Conservation (phyloP, 2,329 filamentous ascomycete species). For the Colletotrichum viniferum region DNA sequence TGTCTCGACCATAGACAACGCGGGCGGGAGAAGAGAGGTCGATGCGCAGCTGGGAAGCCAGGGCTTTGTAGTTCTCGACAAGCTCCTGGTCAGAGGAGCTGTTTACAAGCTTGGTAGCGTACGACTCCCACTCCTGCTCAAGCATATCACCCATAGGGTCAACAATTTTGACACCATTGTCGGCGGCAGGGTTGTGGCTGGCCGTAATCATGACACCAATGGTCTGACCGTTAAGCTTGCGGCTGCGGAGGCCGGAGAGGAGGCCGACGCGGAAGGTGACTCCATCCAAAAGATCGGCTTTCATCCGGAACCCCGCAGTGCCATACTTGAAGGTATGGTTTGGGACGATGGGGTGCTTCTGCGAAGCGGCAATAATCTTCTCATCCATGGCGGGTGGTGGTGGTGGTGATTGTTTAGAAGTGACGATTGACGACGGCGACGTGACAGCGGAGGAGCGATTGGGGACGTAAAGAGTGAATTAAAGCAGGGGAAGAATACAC, state of each 20-base stretch:
- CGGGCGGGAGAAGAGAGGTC: constrained; percentile 73
- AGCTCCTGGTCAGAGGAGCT: constrained; percentile 76
- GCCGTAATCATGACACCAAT: constrained; percentile 98
- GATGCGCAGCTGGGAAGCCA: constrained; percentile 78
- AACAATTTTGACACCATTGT: constrained; percentile 95
- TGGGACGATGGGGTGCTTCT: constrained; percentile 63
- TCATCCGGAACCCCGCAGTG: constrained; percentile 73
- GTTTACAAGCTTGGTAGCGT: constrained; percentile 90
- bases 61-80: constrained; percentile 74
- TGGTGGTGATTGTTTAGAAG: not conserved
- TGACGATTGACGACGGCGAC: constrained; percentile 2
- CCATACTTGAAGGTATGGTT: constrained; percentile 67
- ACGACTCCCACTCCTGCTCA: constrained; percentile 90
- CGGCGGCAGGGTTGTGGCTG: constrained; percentile 86
- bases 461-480: not conserved
- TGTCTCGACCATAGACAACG: constrained; percentile 91
- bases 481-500: not conserved
- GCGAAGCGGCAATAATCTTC: constrained; percentile 63
- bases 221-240: constrained; percentile 86
- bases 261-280: constrained; percentile 93
- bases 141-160: constrained; percentile 99
- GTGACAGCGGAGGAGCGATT: constrained; percentile 1
- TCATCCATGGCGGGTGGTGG: constrained; percentile 49
- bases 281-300: constrained; percentile 81
- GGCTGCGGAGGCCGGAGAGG: constrained; percentile 84